These are phyloP conservation scores for Dionaea muscipula DNA, from an alignment of 179 eudicot genomes.

Conservation along the genomic window DNA sequence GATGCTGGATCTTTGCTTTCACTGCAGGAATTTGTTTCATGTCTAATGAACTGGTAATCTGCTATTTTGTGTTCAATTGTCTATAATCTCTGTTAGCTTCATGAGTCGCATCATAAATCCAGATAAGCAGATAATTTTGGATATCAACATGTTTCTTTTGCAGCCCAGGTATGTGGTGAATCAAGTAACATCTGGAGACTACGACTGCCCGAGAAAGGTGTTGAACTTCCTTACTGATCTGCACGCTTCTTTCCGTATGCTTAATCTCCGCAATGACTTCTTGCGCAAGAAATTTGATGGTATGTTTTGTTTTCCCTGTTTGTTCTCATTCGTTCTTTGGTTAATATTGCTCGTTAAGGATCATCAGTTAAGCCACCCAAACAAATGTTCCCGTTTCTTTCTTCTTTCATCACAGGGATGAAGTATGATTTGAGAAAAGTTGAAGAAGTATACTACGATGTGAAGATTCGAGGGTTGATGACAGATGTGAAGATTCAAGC, in stretches of 20 bases:
- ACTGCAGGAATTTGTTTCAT: slow-evolving; percentile 89
- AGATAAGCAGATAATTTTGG: too few species aligned
- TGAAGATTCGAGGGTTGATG: slow-evolving; percentile 81
- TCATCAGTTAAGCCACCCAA: neutral
- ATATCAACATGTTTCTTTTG: slow-evolving; percentile 18
- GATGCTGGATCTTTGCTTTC: slow-evolving; percentile 12
- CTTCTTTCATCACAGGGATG: slow-evolving; percentile 50
- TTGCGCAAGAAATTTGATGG: slow-evolving; percentile 96
- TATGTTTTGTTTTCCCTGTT: slow-evolving; percentile 14
- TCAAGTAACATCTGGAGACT: slow-evolving; percentile 87
- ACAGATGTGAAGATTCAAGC: slow-evolving; percentile 20
- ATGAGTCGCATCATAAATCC: neutral
- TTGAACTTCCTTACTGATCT: slow-evolving; percentile 81
- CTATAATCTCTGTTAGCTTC: neutral
- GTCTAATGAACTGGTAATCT: slow-evolving; percentile 87
- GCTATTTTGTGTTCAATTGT: neutral
- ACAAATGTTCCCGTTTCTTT: neutral
- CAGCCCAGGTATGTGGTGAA: slow-evolving; percentile 98
- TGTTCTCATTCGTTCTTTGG: neutral
- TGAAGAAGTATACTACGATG: slow-evolving; percentile 89
- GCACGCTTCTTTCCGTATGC: slow-evolving; percentile 94
- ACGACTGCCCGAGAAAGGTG: slow-evolving; percentile 85
- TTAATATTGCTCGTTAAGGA: neutral
- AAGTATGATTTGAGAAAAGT: slow-evolving; percentile 87
- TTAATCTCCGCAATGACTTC: slow-evolving; percentile 91